A percentile compares a stretch with the other conserved stretches of the same genome.
These are phyloP conservation scores for Penicillium angulare DNA, from an alignment of 495 filamentous ascomycete genomes.

Conservation along the genomic window DNA sequence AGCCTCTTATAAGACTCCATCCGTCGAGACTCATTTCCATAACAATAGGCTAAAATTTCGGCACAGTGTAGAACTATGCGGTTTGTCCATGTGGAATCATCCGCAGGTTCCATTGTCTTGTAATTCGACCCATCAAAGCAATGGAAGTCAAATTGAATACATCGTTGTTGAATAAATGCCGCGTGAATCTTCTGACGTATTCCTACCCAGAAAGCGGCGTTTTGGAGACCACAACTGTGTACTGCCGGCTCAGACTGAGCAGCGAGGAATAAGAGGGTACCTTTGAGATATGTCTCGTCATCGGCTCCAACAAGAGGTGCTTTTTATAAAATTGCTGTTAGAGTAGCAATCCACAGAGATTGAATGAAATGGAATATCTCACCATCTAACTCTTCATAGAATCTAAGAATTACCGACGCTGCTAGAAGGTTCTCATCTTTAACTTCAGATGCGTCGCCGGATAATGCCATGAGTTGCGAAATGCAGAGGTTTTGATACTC, in stretches of 20 bases:
- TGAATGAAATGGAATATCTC: neutral
- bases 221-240: slow-evolving; percentile 17
- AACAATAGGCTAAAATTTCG: slow-evolving; percentile 16
- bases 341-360: neutral
- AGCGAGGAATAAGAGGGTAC: slow-evolving; percentile 11
- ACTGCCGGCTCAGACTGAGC: slow-evolving; percentile 7
- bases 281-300: slow-evolving; percentile 7
- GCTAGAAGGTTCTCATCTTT: slow-evolving; percentile 26
- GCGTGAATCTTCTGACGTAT: slow-evolving; percentile 34
- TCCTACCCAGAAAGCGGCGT: slow-evolving; percentile 31
- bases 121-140: slow-evolving; percentile 12
- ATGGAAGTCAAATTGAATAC: slow-evolving; percentile 16
- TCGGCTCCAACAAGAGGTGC: slow-evolving; percentile 7
- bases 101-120: slow-evolving; percentile 18
- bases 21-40: neutral
- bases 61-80: slow-evolving; percentile 26
- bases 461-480: slow-evolving; percentile 15
- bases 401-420: slow-evolving; percentile 26
- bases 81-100: slow-evolving; percentile 31
- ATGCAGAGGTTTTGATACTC: slow-evolving; percentile 26
- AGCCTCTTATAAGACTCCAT: neutral
- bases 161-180: slow-evolving; percentile 29
- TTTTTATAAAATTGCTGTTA: neutral
- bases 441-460: slow-evolving; percentile 9
- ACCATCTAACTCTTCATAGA: slow-evolving; percentile 32